Conservation (phyloP, 2,329 filamentous ascomycete genomes). For the Hymenoscyphus albidus region DNA sequence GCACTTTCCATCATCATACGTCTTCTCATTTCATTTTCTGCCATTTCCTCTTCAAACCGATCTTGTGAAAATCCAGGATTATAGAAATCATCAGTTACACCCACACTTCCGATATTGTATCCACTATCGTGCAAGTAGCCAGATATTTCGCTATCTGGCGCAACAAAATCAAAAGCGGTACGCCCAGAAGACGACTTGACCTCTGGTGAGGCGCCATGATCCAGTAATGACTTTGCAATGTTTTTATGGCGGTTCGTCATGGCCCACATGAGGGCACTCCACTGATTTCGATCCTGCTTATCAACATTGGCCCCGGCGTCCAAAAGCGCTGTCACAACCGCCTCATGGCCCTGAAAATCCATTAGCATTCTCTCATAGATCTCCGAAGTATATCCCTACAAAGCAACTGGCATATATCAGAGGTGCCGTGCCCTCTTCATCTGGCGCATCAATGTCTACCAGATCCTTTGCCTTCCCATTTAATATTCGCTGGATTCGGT, state of each 20-base stretch:
- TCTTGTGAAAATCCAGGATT: constrained; percentile 88
- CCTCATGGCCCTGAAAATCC: constrained; percentile 69
- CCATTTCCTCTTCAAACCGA: constrained; percentile 93
- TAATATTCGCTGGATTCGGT: constrained; percentile 73
- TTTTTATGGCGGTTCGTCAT: constrained; percentile 98
- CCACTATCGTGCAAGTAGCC: constrained; percentile 93
- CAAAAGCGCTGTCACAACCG: constrained; percentile 79
- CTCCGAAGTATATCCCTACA: constrained; percentile 48
- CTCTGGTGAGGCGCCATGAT: constrained; percentile 92
- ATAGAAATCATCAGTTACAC: constrained; percentile 87
- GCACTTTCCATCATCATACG: constrained; percentile 99
- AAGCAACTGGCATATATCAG: constrained; percentile 98
- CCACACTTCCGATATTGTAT: constrained; percentile 79
- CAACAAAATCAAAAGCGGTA: constrained; percentile 92
- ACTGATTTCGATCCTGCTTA: constrained; percentile 91
- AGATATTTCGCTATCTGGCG: constrained; percentile 93
- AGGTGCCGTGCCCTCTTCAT: constrained; percentile 94
- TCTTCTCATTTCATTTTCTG: constrained; percentile 90
- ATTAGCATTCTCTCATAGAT: constrained; percentile 17
- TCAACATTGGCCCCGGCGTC: constrained; percentile 85
- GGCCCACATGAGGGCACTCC: constrained; percentile 98
- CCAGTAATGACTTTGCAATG: constrained; percentile 87
- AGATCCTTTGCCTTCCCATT: constrained; percentile 68
- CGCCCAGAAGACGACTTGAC: constrained; percentile 91
- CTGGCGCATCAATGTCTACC: constrained; percentile 80